Conservation (phyloP, 495 filamentous ascomycete genomes). For the Melanomma pulvis-pyrius region DNA sequence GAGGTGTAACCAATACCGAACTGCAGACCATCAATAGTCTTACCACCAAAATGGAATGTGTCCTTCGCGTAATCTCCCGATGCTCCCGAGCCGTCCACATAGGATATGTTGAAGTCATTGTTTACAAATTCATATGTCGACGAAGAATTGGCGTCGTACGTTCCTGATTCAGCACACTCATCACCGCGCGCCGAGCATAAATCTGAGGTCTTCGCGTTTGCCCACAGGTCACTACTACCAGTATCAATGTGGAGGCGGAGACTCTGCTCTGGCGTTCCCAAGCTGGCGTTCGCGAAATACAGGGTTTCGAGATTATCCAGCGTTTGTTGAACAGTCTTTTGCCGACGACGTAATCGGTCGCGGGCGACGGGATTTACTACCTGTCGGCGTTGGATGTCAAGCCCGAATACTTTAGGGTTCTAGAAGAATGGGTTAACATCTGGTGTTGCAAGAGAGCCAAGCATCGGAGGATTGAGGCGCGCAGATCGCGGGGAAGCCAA, state of each 20-base stretch:
- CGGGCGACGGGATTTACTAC: conserved; percentile 41
- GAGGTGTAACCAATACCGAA: conserved; percentile 85
- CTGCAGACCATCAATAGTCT: conserved; percentile 66
- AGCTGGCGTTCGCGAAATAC: conserved; percentile 52
- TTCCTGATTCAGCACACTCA: conserved; percentile 44
- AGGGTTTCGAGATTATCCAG: conserved; percentile 51
- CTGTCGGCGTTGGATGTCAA: conserved; percentile 46
- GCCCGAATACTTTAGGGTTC: conserved; percentile 27
- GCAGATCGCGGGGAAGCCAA: conserved; percentile 27
- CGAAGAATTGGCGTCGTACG: conserved; percentile 68
- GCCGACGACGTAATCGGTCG: conserved; percentile 43
- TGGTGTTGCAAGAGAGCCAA: neutral
- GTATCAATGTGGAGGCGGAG: conserved; percentile 55
- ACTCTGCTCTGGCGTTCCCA: conserved; percentile 52
- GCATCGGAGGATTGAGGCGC: conserved; percentile 1
- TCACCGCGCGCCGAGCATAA: conserved; percentile 54
- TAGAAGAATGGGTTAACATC: conserved; percentile 10
- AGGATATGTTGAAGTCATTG: conserved; percentile 85
- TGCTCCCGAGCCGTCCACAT: conserved; percentile 83
- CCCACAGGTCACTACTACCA: conserved; percentile 88
- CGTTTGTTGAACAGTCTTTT: conserved; percentile 41
- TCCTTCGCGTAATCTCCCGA: conserved; percentile 84
- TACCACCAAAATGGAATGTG: conserved; percentile 67
- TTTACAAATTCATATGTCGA: conserved; percentile 79
- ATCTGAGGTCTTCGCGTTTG: conserved; percentile 66